Base-by-base conservation (phyloP, 225 moss, liverwort and hornwort genomes). In the Physcomitrellopsis africana region DNA sequence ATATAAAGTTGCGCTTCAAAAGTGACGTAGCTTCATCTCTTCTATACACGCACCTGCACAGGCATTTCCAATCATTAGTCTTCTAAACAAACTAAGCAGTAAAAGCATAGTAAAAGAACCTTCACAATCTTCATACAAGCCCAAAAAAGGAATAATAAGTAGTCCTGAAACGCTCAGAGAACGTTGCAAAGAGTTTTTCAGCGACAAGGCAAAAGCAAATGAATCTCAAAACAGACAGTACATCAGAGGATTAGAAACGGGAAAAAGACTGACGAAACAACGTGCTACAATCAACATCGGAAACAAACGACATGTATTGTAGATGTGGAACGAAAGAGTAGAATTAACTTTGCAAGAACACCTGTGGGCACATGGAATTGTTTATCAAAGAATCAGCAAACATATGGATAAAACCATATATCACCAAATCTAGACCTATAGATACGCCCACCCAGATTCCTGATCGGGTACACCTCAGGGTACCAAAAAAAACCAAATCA, bases 1-100 rank as follows among this genome's bases (percentile, higher is more conserved):
- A 81, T 79, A 66, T 62, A 81, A 77, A 84, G 84, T 74, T 75
- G 81, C 69, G 74, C 76, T 81, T 64, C 76, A 64, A 79, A 83
- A 74, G 60, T 67, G 77, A 74, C 67, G 58, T 79, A 79, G 71
- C 84, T 77, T 84, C 84, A 77, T 81, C 74, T 81, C 81, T 70
- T 79, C 76, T 68, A 29, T 68, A 77, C 66, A 74, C 70, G 66
- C 67, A 84, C 87, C 87, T 87, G 87, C 87, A 82, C 87, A 87
- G 80, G 77, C 87, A 82, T 69, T 79, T 79, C 62, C 81, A 80
- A 72, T 69, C 37, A 77, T 87, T 77, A 87, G 84, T 84, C 74
- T 51, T 76, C 48, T 68, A 68, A 79, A 69, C 72, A 4, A 76
- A 52, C 17, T 46, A 41, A 18, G 4, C 8, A 54, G 17, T 17